Evolutionary conservation across 140 eudicot genomes (phyloP), one percentile per base, ranked within the genome.

Genomic region (Flaveria floridana): DNA sequence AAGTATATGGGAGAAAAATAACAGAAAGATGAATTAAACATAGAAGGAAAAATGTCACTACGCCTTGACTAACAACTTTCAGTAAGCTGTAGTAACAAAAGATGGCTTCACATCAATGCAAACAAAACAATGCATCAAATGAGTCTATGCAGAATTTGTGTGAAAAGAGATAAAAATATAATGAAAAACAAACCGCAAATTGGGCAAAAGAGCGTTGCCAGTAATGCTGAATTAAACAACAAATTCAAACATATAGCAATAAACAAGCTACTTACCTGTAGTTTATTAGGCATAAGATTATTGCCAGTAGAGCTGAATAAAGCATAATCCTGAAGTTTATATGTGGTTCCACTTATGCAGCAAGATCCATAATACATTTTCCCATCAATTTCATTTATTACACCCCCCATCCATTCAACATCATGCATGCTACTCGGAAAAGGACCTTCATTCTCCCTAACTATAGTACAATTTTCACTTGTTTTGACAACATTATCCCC

Each of bases 331-430:
- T 83, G 83, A 59, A 84, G 77, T 79, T 87, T 82, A 76, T 85
- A 90, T 11, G 78, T 62, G 74, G 82, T 80, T 73, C 95, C 97
- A 79, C 79, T 82, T 71, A 85, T 79, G 78, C 87, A 58, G 77
- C 94, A 94, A 75, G 99, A 90, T 14, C 69, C 76, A 25, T 85
- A 94, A 78, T 85, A 90, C 13, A 65, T 70, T 76, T 82, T 94
- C 15, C 81, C 93, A 72, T 88, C 91, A 39, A 64, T 74, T 71
- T 72, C 85, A 53, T 83, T 63, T 44, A 76, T 7, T 63, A 53
- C 64, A 57, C 75, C 87, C 39, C 97, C 99, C 68, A 87, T 67
- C 97, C 97, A 94, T 69, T 85, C 87, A 72, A 90, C 87, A 80
- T 73, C 75, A 82, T 82, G 83, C 84, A 84, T 79, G 67, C 78